Base-by-base conservation (phyloP, 108 stramenopile species). In the Cylindrotheca fusiformis region DNA sequence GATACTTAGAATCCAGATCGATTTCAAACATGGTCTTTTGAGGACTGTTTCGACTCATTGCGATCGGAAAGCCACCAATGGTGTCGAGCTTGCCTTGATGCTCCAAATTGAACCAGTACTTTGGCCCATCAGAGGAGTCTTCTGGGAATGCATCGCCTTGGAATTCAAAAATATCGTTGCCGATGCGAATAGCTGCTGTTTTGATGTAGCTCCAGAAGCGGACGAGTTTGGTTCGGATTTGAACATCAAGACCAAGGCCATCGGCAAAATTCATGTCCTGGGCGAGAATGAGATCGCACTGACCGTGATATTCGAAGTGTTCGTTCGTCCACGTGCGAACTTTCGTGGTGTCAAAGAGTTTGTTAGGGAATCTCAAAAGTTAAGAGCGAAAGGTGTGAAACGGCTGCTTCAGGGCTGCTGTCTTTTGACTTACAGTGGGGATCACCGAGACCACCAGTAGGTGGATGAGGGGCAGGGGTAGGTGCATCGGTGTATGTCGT, bases 221-320 rank as follows among this genome's bases (percentile, higher is more conserved):
- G 22, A 24, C 48, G 31, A 53, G 30, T 20, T 50, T 53, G 63
- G 63, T 64, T 3, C 63, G 63, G 29, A 64, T 24, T 10, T 41
- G 36, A 41, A 41, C 14, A 41, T 41, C 36, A 41, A 41, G 6
- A 41, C 36, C 36, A 41, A 41, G 36, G 36, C 36, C 36, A 14
- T 41, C 14, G 36, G 36, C 6, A 41, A 41, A 41, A 28, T 64
- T 32, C 4, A 52, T 26, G 63, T 64, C 63, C 19, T 36, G 51
- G 19, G 32, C 51, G 17, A 64, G 26, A 31, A 64, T 51, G 36
- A 64, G 49, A 52, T 64, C 63, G 51, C 63, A 64, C 26, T 52
- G 30, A 24, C 63, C 63, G 63, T 64, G 63, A 32, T 22, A 64
- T 23, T 32, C 30, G 21, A 30, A 64, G 20, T 27, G 28, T n/a